Percentiles rank a stretch among this genome's conserved stretches.
phyloP scores from a whole-genome alignment of 108 stramenopile species.

The Nitzschia palea region DNA sequence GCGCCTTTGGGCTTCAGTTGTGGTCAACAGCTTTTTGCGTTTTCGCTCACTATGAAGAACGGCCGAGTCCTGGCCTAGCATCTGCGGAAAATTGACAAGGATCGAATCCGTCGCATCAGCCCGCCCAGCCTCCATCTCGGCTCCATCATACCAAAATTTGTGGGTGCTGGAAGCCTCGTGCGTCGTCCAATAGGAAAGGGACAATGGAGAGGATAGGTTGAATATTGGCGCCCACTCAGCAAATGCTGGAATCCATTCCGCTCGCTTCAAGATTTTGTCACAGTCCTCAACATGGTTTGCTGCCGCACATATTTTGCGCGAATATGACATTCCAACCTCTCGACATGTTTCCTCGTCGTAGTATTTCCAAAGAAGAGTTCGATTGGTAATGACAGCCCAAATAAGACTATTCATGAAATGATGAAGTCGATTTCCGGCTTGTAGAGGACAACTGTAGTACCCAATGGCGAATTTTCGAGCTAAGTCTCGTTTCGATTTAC shows the following conservation, averaged over 20 bases:
- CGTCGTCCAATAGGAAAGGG: slow-evolving; percentile 10
- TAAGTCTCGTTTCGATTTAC: not conserved
- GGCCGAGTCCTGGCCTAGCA: slow-evolving; percentile 13
- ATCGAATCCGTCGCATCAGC: not conserved
- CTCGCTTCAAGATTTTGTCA: slow-evolving; percentile 9
- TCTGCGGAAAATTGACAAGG: slow-evolving; percentile 12
- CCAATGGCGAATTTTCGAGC: slow-evolving; percentile 11
- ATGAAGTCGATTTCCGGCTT: slow-evolving; percentile 23
- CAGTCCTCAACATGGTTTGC: slow-evolving; percentile 6
- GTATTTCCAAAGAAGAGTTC: slow-evolving; percentile 27
- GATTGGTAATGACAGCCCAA: slow-evolving; percentile 28
- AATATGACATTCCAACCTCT: not conserved
- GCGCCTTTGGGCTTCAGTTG: not conserved
- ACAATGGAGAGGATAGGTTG: not conserved
- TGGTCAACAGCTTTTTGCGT: slow-evolving; percentile 2
- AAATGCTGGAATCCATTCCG: slow-evolving; percentile 21
- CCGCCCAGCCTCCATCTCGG: slow-evolving; percentile 2
- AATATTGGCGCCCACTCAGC: slow-evolving; percentile 2
- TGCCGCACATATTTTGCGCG: not conserved
- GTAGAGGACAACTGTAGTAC: slow-evolving; percentile 23
- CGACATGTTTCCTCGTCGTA: not conserved
- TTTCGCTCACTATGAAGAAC: not conserved
- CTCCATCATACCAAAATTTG: not conserved
- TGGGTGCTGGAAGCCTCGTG: not conserved
- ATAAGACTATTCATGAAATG: slow-evolving; percentile 24